phyloP scores from a whole-genome alignment of 2,329 filamentous ascomycete genomes.

The Corynespora cassiicola region DNA sequence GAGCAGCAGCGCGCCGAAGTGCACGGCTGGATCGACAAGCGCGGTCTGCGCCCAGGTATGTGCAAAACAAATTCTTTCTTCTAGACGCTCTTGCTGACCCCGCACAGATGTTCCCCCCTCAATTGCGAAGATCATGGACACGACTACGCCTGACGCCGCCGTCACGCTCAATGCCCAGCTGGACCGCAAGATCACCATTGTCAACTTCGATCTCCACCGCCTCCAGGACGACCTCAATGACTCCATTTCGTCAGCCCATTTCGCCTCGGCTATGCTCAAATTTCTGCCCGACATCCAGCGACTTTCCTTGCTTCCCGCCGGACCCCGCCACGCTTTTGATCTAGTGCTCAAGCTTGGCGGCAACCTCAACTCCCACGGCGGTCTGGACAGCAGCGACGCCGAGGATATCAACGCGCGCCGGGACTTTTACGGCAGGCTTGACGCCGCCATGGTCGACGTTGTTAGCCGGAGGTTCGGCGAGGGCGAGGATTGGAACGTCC shows the following conservation, averaged over 20 bases:
- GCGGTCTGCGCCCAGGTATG: constrained; percentile 59
- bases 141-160: constrained; percentile 55
- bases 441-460: constrained; percentile 60
- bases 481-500: constrained; percentile 59
- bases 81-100: background rate
- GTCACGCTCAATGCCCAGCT: constrained; percentile 62
- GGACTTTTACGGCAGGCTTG: constrained; percentile 57
- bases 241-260: constrained; percentile 59
- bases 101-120: constrained; percentile 56
- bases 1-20: constrained; percentile 60
- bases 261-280: constrained; percentile 61
- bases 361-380: constrained; percentile 62
- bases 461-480: constrained; percentile 59
- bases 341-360: constrained; percentile 62
- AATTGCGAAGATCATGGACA: constrained; percentile 61
- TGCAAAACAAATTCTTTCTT: background rate
- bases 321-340: constrained; percentile 59
- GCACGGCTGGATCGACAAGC: constrained; percentile 63
- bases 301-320: constrained; percentile 55
- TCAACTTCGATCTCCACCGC: constrained; percentile 64
- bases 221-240: constrained; percentile 63
- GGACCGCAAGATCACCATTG: constrained; percentile 64
- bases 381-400: constrained; percentile 56
- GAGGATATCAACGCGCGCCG: constrained; percentile 56
- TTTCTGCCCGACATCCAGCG: constrained; percentile 61